A percentile compares a stretch with the other conserved stretches of the same genome.
phyloP scores from a whole-genome alignment of 257 asterid species.

The Solanum corneliomulleri region DNA sequence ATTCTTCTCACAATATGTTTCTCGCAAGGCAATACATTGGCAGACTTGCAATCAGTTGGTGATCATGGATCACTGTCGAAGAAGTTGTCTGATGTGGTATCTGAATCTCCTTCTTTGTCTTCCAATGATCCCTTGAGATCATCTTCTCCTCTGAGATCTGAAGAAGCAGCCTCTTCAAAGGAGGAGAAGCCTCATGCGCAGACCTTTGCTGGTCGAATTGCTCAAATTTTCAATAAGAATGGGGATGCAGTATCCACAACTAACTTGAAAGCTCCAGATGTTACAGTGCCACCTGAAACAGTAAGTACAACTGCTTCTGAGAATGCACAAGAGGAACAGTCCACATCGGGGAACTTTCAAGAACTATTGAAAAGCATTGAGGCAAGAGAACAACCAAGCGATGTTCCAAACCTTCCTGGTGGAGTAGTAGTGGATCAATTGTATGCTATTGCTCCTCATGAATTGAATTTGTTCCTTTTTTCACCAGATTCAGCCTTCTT shows the following conservation, averaged over 20 bases:
- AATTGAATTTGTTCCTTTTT: constrained; percentile 61
- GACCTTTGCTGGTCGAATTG: constrained; percentile 70
- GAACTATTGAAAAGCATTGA: constrained; percentile 59
- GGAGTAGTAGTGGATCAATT: constrained; percentile 71
- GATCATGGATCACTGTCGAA: constrained; percentile 26
- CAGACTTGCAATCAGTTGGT: constrained; percentile 36
- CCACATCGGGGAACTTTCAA: constrained; percentile 45
- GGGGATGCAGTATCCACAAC: constrained; percentile 37
- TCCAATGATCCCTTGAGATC: constrained; percentile 28
- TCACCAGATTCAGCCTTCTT: constrained; percentile 56
- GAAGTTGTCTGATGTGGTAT: constrained; percentile 26
- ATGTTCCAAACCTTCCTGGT: constrained; percentile 60
- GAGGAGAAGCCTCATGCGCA: constrained; percentile 51
- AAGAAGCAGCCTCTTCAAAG: constrained; percentile 37
- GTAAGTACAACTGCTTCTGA: constrained; percentile 20
- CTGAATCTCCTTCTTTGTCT: constrained; percentile 38
- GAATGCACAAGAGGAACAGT: constrained; percentile 32
- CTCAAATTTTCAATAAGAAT: constrained; percentile 69
- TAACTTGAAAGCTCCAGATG: constrained; percentile 35
- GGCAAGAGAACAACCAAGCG: constrained; percentile 52
- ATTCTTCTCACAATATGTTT: constrained; percentile 80
- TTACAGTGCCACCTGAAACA: constrained; percentile 39
- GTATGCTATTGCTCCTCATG: constrained; percentile 48
- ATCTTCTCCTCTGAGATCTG: constrained; percentile 53
- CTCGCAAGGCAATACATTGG: constrained; percentile 40